Evolutionary conservation across 2,329 filamentous ascomycete genomes (phyloP).

Genomic region (Fusarium abutilonis): DNA sequence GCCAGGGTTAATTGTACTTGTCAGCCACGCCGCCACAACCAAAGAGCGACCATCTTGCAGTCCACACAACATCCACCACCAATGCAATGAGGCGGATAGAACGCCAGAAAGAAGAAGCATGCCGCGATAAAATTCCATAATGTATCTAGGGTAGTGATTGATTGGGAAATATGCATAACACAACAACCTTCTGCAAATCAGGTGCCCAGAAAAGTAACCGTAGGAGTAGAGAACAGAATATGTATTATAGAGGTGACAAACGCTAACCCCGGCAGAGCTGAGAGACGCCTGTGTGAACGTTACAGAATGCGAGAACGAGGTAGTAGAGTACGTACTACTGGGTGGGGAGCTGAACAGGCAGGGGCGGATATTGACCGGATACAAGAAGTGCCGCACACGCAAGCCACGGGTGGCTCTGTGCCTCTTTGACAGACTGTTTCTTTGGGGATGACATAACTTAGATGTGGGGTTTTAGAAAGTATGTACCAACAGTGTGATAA

Average conservation of each 20-base stretch:
- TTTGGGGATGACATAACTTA: too few species aligned
- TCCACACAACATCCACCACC: neutral
- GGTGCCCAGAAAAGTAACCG: slow-evolving; percentile 16
- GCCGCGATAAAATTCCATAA: slow-evolving; percentile 4
- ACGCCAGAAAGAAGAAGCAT: neutral
- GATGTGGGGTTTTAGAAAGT: too few species aligned
- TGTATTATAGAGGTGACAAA: slow-evolving; percentile 16
- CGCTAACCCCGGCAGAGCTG: slow-evolving; percentile 29
- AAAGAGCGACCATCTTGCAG: neutral
- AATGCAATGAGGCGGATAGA: neutral
- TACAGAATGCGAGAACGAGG: too few species aligned
- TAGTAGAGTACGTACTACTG: too few species aligned
- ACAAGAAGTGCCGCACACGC: slow-evolving; percentile 22
- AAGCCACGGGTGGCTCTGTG: neutral
- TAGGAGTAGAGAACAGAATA: slow-evolving; percentile 10
- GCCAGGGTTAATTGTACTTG: neutral
- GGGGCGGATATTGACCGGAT: slow-evolving; percentile 35
- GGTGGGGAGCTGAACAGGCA: too few species aligned
- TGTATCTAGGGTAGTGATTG: slow-evolving; percentile 10
- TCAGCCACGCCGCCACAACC: neutral
- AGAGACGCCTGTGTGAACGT: neutral
- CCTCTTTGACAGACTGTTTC: too few species aligned
- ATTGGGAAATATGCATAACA: neutral
- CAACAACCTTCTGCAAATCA: slow-evolving; percentile 10
- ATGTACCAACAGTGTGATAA: too few species aligned